A percentile compares a stretch with the other conserved stretches of the same genome.
phyloP scores from a whole-genome alignment of 1,139 yeast species.

The Taphrina confusa region DNA sequence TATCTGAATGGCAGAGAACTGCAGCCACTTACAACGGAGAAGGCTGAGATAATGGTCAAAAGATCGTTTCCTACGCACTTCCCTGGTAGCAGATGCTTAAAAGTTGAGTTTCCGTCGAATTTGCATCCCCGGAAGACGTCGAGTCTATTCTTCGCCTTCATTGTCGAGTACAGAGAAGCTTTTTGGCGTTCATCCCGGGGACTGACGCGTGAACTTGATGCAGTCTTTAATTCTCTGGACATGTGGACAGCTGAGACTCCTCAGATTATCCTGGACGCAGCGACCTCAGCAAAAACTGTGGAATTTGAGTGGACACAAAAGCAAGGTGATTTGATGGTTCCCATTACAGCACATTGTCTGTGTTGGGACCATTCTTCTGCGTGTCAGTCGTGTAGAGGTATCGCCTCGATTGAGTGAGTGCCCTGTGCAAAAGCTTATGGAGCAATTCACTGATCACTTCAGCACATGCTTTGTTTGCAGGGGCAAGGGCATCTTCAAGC shows the following conservation, averaged over 20 bases:
- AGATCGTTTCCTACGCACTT: neutral
- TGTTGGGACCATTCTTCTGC: conserved; percentile 7
- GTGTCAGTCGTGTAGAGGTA: conserved; percentile 4
- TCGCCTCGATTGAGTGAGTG: conserved; percentile 3
- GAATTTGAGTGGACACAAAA: neutral
- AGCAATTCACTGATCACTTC: neutral
- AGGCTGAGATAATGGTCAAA: neutral
- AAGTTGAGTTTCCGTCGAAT: neutral
- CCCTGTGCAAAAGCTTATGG: neutral
- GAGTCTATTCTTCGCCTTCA: neutral
- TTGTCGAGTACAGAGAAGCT: neutral
- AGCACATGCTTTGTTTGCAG: conserved; percentile 6
- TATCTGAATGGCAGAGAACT: neutral
- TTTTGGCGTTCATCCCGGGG: neutral
- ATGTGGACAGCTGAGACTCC: conserved; percentile 1
- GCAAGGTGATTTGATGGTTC: neutral
- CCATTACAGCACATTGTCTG: neutral
- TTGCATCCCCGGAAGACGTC: neutral
- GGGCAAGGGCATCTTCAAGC: conserved; percentile 9
- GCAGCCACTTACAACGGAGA: neutral
- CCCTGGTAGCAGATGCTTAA: neutral
- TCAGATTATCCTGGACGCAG: neutral
- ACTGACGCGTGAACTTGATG: neutral
- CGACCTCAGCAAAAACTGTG: neutral
- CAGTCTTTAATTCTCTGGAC: neutral